These are phyloP conservation scores for Phtheirospermum japonicum DNA, from an alignment of 257 asterid species.

Conservation along the genomic window DNA sequence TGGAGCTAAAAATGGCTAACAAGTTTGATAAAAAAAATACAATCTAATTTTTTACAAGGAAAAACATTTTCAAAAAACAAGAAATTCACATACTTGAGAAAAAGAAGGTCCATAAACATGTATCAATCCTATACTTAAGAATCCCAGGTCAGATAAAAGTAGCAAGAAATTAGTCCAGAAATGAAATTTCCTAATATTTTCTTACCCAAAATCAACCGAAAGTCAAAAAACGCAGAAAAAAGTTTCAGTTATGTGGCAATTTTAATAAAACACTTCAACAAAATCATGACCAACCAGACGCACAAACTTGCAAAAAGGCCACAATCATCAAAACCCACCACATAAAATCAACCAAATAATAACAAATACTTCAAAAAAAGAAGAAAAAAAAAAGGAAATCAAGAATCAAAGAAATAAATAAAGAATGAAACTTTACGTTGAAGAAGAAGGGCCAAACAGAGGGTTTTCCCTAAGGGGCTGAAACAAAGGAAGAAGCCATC, in stretches of 20 bases:
- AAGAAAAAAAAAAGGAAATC: neutral
- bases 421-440: slow-evolving; percentile 44
- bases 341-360: neutral
- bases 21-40: neutral
- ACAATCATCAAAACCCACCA: slow-evolving; percentile 19
- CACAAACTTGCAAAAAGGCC: slow-evolving; percentile 14
- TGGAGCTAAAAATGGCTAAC: neutral
- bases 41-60: too few relatives aligned
- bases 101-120: neutral
- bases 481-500: too few relatives aligned
- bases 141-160: too few relatives aligned
- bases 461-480: slow-evolving; percentile 93
- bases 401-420: neutral
- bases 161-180: too few relatives aligned
- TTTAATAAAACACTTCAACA: neutral
- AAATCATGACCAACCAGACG: slow-evolving; percentile 18
- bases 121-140: neutral
- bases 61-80: neutral
- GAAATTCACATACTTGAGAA: slow-evolving; percentile 1
- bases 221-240: neutral
- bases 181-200: too few relatives aligned
- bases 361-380: neutral
- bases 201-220: neutral
- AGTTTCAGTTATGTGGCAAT: neutral
- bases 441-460: slow-evolving; percentile 90